These are phyloP conservation scores for Yamadazyma takamatsuzukensis DNA, from an alignment of 805 yeast species.

Conservation along the genomic window DNA sequence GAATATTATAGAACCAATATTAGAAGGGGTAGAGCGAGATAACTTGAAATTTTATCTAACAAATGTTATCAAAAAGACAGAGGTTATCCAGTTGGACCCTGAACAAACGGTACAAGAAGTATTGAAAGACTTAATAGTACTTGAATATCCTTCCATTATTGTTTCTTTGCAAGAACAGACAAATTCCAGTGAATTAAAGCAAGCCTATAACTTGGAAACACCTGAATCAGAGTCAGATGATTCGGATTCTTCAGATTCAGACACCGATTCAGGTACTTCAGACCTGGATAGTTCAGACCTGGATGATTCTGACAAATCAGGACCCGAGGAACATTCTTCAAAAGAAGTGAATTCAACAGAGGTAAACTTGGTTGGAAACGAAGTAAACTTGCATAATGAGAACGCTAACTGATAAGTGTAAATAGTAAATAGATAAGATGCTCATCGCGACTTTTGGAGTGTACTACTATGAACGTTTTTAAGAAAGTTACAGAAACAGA, in stretches of 20 bases:
- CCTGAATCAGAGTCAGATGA: conserved; percentile 16
- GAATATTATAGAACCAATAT: conserved; percentile 20
- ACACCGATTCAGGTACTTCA: conserved; percentile 6
- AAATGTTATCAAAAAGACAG: conserved; percentile 21
- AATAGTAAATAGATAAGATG: no score
- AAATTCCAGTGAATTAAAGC: conserved; percentile 12
- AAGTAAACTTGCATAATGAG: no score
- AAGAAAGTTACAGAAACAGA: conserved; percentile 39
- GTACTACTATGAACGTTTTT: conserved; percentile 26
- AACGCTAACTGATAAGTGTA: no score
- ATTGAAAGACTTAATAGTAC: conserved; percentile 54
- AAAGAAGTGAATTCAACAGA: no score
- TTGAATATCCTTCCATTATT: conserved; percentile 75
- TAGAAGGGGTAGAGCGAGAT: conserved; percentile 18
- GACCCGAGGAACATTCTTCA: conserved; percentile 34
- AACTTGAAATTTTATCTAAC: conserved; percentile 29
- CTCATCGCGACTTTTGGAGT: not conserved
- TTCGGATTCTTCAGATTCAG: conserved; percentile 6
- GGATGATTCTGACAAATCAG: conserved; percentile 14
- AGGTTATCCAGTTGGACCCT: conserved; percentile 31
- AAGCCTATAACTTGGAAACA: conserved; percentile 9
- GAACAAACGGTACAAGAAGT: conserved; percentile 30
- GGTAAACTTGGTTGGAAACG: no score
- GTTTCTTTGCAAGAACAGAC: conserved; percentile 30
- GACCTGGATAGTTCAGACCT: conserved; percentile 12